Percentiles rank a stretch among this genome's conserved stretches.
Conservation (phyloP, 2,329 filamentous ascomycete genomes). For the Thelonectria blattea region DNA sequence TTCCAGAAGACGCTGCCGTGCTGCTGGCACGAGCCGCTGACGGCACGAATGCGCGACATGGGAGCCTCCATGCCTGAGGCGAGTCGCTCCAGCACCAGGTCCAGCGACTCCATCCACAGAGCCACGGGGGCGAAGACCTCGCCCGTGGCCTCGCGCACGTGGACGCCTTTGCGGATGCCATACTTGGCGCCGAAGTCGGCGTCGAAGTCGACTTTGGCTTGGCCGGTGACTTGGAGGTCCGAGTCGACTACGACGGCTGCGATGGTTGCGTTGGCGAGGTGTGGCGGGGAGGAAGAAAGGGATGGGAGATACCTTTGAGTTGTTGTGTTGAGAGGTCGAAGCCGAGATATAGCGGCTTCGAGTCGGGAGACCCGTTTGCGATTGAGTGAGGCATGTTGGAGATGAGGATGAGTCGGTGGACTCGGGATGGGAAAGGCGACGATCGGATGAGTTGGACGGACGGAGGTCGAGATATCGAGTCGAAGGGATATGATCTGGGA, state of each 20-base stretch:
- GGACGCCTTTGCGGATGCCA: conserved; percentile 85
- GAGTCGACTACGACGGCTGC: conserved; percentile 83
- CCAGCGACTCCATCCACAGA: conserved; percentile 92
- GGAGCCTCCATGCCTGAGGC: conserved; percentile 67
- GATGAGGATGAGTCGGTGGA: not conserved
- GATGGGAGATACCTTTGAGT: conserved; percentile 73
- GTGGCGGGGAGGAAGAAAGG: no score
- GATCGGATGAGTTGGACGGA: not conserved
- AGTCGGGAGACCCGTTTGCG: conserved; percentile 26
- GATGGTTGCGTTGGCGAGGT: conserved; percentile 9
- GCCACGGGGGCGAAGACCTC: conserved; percentile 93
- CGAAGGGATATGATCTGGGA: no score
- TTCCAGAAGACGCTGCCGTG: conserved; percentile 98
- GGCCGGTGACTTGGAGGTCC: conserved; percentile 77
- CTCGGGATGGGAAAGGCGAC: not conserved
- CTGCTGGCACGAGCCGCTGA: conserved; percentile 95
- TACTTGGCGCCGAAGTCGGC: conserved; percentile 76
- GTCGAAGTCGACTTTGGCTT: conserved; percentile 96
- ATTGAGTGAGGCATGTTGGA: not conserved
- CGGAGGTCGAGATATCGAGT: not conserved
- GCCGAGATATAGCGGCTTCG: conserved; percentile 77
- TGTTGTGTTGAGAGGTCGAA: conserved; percentile 98
- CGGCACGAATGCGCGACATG: conserved; percentile 75
- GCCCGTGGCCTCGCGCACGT: conserved; percentile 78
- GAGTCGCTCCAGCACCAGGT: conserved; percentile 80